These are phyloP conservation scores for Didymella sp. DNA, from an alignment of 2,329 filamentous ascomycete genomes.

Conservation along the genomic window DNA sequence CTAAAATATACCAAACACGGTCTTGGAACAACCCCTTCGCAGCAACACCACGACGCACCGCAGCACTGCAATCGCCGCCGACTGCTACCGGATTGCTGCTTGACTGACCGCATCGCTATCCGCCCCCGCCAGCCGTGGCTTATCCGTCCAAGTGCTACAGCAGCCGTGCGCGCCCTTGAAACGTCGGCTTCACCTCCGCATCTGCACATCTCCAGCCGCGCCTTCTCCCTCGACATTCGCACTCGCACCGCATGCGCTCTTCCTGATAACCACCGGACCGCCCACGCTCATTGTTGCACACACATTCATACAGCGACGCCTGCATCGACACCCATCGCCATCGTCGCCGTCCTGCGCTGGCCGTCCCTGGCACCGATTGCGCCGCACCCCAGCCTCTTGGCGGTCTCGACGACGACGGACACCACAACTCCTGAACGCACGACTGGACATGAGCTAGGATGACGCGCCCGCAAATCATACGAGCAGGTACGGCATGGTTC, in stretches of 20 bases:
- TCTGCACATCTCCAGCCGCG: conserved; percentile 8
- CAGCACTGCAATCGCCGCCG: conserved; percentile 4
- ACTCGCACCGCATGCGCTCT: conserved; percentile 14
- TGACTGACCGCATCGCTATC: conserved; percentile 3
- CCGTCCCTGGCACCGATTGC: conserved; percentile 38
- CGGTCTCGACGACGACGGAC: conserved; percentile 23
- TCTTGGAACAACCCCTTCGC: conserved; percentile 11
- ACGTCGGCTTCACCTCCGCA: conserved; percentile 16
- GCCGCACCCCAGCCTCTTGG: conserved; percentile 36
- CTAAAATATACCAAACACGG: conserved; percentile 11
- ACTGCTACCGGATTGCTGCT: conserved; percentile 4
- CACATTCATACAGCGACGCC: conserved; percentile 2
- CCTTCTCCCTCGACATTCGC: conserved; percentile 2
- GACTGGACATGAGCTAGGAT: conserved; percentile 52
- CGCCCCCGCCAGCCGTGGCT: conserved; percentile 13
- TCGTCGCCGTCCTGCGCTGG: conserved; percentile 23
- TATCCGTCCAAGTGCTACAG: conserved; percentile 4
- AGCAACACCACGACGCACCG: conserved; percentile 4
- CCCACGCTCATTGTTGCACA: conserved; percentile 15
- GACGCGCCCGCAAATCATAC: conserved; percentile 64
- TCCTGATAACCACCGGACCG: conserved; percentile 3
- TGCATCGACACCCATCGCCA: not conserved
- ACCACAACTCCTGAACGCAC: conserved; percentile 18
- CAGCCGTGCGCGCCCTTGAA: conserved; percentile 19
- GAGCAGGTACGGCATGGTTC: conserved; percentile 56